Conservation (phyloP, 2,329 filamentous ascomycete species). For the Fusarium lateritium region DNA sequence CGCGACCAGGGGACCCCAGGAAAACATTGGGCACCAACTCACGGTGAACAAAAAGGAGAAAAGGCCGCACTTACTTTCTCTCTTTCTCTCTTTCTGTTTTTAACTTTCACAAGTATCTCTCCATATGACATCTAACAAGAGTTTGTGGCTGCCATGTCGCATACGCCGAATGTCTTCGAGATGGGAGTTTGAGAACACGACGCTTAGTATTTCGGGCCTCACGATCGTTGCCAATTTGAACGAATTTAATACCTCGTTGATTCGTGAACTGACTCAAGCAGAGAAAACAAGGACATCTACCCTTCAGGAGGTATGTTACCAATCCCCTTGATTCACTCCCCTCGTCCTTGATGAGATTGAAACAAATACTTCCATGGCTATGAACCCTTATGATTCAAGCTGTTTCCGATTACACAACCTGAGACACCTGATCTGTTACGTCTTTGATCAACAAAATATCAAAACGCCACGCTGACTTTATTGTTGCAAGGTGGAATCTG, state of each 20-base stretch:
- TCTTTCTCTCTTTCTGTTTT: neutral
- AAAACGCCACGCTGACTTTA: neutral
- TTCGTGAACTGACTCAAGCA: no score
- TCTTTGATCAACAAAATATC: rapidly evolving
- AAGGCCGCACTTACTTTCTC: neutral
- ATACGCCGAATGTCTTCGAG: no score
- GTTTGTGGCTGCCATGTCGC: no score
- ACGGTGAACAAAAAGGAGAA: neutral
- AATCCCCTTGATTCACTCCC: rapidly evolving
- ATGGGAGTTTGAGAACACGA: no score
- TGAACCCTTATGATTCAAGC: conserved; percentile 19
- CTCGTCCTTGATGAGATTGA: conserved; percentile 19
- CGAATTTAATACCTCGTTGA: no score
- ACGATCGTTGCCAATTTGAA: no score
- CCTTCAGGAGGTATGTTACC: neutral
- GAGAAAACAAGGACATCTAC: neutral
- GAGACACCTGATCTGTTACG: neutral
- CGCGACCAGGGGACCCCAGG: neutral
- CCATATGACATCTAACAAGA: no score
- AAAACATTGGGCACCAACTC: conserved; percentile 2
- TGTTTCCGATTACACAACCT: conserved; percentile 23
- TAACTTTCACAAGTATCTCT: no score
- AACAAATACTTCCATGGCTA: conserved; percentile 34
- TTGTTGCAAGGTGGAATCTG: neutral
- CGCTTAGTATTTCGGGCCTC: no score